Conservation (phyloP, 139 green algal species). For the Micractinium sp. region DNA sequence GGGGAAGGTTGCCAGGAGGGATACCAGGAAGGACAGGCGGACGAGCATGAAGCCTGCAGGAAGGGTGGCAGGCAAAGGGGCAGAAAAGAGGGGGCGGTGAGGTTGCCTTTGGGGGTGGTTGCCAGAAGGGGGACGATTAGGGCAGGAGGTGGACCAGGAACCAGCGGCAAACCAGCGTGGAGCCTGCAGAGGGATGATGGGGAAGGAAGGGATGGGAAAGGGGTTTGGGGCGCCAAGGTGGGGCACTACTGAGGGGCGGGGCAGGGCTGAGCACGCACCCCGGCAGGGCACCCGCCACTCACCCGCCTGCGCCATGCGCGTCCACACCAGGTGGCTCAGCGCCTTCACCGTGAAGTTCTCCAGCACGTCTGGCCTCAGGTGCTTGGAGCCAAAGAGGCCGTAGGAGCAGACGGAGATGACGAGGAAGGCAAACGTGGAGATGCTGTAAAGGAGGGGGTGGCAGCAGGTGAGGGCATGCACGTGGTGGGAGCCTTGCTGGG, state of each 20-base stretch:
- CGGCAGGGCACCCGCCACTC: background rate
- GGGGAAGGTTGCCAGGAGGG: conserved; percentile 39
- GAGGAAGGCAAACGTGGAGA: conserved; percentile 20
- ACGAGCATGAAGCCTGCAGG: conserved; percentile 36
- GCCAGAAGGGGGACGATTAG: no score
- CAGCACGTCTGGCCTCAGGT: conserved; percentile 28
- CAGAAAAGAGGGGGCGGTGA: background rate
- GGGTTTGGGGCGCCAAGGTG: no score
- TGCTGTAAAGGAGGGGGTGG: background rate
- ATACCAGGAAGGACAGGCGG: conserved; percentile 36
- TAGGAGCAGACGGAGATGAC: conserved; percentile 44
- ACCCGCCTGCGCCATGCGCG: conserved; percentile 36
- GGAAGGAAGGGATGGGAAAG: background rate
- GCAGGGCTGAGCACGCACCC: no score
- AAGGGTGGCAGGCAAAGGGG: no score
- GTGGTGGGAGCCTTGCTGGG: no score
- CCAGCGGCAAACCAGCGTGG: no score
- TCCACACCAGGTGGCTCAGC: conserved; percentile 24
- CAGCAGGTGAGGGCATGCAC: background rate
- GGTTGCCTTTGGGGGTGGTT: background rate
- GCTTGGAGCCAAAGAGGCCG: conserved; percentile 29
- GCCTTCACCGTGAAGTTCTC: conserved; percentile 40
- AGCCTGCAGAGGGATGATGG: background rate
- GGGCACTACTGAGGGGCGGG: no score
- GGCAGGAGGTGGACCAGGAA: no score